Evolutionary conservation across 768 basidiomycete genomes (phyloP).

Genomic region (Suillus variegatus): DNA sequence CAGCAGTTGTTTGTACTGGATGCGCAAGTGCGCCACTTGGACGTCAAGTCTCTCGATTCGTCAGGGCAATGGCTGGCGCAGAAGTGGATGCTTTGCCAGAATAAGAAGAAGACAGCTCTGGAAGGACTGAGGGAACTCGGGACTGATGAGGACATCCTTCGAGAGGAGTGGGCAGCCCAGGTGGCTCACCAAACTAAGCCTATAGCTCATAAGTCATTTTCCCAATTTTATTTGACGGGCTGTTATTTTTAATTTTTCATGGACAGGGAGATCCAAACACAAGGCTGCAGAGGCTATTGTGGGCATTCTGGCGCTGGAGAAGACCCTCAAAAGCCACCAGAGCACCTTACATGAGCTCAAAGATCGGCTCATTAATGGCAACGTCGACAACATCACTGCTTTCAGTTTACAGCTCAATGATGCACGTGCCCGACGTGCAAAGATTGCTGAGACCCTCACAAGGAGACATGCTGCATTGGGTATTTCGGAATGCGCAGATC

Average conservation of each 20-base stretch:
- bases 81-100: conserved; percentile 10
- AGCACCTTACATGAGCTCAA: background rate
- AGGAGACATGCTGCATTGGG: conserved; percentile 2
- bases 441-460: background rate
- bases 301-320: too few relatives aligned
- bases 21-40: conserved; percentile 22
- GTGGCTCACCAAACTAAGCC: conserved; percentile 21
- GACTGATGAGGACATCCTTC: conserved; percentile 3
- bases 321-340: too few relatives aligned
- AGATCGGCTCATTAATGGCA: background rate
- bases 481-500: conserved; percentile 1
- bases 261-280: too few relatives aligned
- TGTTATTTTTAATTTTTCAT: too few relatives aligned
- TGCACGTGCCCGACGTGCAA: too few relatives aligned
- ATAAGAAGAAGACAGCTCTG: background rate
- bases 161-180: conserved; percentile 21
- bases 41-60: conserved; percentile 8
- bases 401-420: conserved; percentile 7
- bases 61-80: conserved; percentile 18
- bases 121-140: background rate
- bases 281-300: too few relatives aligned
- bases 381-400: conserved; percentile 2
- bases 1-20: conserved; percentile 29
- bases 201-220: conserved; percentile 1
- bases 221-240: background rate